Evolutionary conservation across 129 eudicot species (phyloP).

Genomic region (Flaveria ramosissima): DNA sequence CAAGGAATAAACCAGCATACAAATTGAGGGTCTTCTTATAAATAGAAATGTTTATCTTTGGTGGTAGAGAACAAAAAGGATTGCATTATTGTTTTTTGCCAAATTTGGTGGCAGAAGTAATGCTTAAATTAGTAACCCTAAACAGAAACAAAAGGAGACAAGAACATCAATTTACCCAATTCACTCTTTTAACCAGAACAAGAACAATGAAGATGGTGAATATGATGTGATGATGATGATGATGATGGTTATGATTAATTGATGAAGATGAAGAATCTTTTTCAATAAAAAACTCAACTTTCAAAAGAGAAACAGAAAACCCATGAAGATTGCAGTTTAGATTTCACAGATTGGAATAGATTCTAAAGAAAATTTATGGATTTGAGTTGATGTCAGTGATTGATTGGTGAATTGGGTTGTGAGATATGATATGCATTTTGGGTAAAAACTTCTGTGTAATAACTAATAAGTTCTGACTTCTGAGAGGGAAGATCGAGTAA

Average conservation of each 20-base stretch:
- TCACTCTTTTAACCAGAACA: constrained; percentile 41
- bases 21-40: constrained; percentile 32
- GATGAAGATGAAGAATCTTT: constrained; percentile 29
- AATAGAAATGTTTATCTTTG: constrained; percentile 31
- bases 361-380: constrained; percentile 15
- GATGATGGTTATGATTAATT: constrained; percentile 7
- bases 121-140: constrained; percentile 42
- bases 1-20: constrained; percentile 54
- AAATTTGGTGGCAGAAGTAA: constrained; percentile 37
- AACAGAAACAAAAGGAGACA: constrained; percentile 24
- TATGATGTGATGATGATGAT: constrained; percentile 17
- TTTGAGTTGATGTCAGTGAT: constrained; percentile 30
- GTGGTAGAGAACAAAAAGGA: constrained; percentile 24
- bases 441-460: constrained; percentile 39
- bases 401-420: constrained; percentile 39
- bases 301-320: constrained; percentile 25
- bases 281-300: constrained; percentile 9
- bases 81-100: constrained; percentile 47
- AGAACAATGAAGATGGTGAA: constrained; percentile 27
- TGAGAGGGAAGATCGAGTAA: constrained; percentile 33
- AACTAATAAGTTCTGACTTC: constrained; percentile 6
- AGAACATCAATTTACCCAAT: constrained; percentile 36
- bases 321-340: constrained; percentile 25
- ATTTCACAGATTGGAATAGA: constrained; percentile 22
- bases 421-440: constrained; percentile 27